Evolutionary conservation across 805 yeast genomes (phyloP).

Genomic region (Candida parachauliodes): DNA sequence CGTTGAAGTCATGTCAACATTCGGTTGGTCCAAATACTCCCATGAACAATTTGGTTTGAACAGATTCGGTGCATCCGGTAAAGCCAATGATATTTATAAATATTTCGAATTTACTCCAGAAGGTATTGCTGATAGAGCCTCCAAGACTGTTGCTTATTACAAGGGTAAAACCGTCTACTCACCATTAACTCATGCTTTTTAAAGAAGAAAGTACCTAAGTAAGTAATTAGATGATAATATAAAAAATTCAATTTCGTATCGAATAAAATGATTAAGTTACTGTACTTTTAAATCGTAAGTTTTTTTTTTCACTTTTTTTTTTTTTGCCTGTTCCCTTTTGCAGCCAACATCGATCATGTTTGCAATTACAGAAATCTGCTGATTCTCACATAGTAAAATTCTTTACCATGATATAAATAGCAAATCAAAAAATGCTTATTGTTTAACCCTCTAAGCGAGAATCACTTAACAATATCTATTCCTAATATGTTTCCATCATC

Average conservation of each 20-base stretch:
- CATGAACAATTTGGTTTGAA: slow-evolving; percentile 95
- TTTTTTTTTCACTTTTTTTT: neutral
- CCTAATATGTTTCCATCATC: slow-evolving; percentile 6
- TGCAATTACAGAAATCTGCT: slow-evolving; percentile 1
- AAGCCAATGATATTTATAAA: slow-evolving; percentile 77
- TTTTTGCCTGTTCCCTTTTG: neutral
- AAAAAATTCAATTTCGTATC: too few relatives aligned
- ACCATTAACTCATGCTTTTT: slow-evolving; percentile 79
- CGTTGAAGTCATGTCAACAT: slow-evolving; percentile 87
- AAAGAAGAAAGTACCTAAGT: too few relatives aligned
- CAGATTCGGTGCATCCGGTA: slow-evolving; percentile 96
- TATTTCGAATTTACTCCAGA: slow-evolving; percentile 88
- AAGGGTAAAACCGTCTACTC: slow-evolving; percentile 68
- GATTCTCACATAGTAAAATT: slow-evolving; percentile 1
- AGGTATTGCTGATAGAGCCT: slow-evolving; percentile 85
- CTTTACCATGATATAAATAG: neutral
- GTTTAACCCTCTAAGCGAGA: too few relatives aligned
- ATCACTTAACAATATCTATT: neutral
- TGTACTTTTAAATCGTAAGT: neutral
- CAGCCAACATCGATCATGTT: slow-evolving; percentile 3
- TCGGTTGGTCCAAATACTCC: slow-evolving; percentile 92
- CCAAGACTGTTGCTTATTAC: slow-evolving; percentile 76
- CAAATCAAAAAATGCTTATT: neutral
- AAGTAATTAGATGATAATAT: too few relatives aligned
- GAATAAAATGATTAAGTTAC: too few relatives aligned